A percentile compares a stretch with the other conserved stretches of the same genome.
These are phyloP conservation scores for Periglandula ipomoeae DNA, from an alignment of 2,329 filamentous ascomycete genomes.

Conservation along the genomic window DNA sequence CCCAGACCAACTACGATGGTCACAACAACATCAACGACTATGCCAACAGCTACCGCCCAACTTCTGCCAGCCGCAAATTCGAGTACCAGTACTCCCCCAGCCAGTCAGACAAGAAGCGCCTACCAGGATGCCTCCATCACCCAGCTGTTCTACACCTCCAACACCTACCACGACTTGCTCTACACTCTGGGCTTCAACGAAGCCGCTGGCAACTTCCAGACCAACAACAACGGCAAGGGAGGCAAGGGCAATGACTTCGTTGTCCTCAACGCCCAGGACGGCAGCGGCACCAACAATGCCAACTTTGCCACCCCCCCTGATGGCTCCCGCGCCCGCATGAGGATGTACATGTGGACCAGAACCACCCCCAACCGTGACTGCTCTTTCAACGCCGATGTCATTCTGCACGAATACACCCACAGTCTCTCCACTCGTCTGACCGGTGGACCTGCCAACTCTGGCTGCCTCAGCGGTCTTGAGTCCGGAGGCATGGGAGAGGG, in stretches of 20 bases:
- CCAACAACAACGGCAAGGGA: slow-evolving; percentile 46
- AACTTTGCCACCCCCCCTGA: slow-evolving; percentile 47
- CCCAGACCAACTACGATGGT: slow-evolving; percentile 34
- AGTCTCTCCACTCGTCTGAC: slow-evolving; percentile 46
- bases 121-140: slow-evolving; percentile 47
- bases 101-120: slow-evolving; percentile 23
- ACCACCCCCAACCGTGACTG: slow-evolving; percentile 41
- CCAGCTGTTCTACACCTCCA: slow-evolving; percentile 53
- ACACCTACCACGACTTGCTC: slow-evolving; percentile 50
- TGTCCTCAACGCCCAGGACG: slow-evolving; percentile 49
- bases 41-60: slow-evolving; percentile 36
- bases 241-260: slow-evolving; percentile 42
- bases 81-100: slow-evolving; percentile 32
- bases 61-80: slow-evolving; percentile 32
- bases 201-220: slow-evolving; percentile 49
- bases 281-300: slow-evolving; percentile 45
- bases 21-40: slow-evolving; percentile 30
- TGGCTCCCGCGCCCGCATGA: slow-evolving; percentile 41
- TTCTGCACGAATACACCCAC: slow-evolving; percentile 52
- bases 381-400: slow-evolving; percentile 49
- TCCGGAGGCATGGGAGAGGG: slow-evolving; percentile 49
- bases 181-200: slow-evolving; percentile 50
- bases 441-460: slow-evolving; percentile 41
- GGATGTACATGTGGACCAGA: slow-evolving; percentile 48
- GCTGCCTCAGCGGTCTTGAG: slow-evolving; percentile 37